phyloP scores from a whole-genome alignment of 257 asterid genomes.

The Catharanthus roseus region DNA sequence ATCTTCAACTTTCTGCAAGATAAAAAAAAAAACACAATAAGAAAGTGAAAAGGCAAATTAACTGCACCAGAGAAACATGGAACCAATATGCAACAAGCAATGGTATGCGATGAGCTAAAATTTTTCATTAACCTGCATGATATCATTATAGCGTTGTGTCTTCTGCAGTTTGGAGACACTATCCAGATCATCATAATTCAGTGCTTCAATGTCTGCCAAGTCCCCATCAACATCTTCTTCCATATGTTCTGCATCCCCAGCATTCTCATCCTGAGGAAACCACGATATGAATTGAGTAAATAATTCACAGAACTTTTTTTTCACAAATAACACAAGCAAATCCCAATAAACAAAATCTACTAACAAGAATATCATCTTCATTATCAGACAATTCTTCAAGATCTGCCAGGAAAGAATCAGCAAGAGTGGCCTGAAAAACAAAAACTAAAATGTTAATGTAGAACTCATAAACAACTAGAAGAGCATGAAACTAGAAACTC shows the following conservation, averaged over 20 bases:
- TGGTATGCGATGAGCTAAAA: background rate
- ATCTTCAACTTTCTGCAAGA: conserved; percentile 76
- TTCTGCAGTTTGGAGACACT: conserved; percentile 87
- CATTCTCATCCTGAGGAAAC: conserved; percentile 55
- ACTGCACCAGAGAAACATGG: background rate
- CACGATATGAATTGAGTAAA: background rate
- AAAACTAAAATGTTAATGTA: background rate
- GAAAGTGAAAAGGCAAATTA: background rate
- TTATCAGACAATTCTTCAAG: conserved; percentile 89
- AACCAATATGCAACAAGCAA: background rate
- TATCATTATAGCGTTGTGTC: conserved; percentile 61
- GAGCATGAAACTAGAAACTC: background rate
- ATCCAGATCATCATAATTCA: conserved; percentile 88
- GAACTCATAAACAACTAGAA: conserved; percentile 3
- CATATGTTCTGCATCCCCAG: conserved; percentile 58
- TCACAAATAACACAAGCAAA: background rate
- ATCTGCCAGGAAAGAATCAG: conserved; percentile 95
- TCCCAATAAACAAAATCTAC: conserved; percentile 14
- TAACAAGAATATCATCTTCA: conserved; percentile 73
- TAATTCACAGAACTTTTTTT: background rate
- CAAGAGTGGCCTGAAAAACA: conserved; percentile 74
- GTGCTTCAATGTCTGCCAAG: conserved; percentile 83
- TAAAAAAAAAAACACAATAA: conserved; percentile 13
- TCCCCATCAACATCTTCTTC: conserved; percentile 90
- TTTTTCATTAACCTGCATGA: conserved; percentile 59